Evolutionary conservation across 495 filamentous ascomycete genomes (phyloP), one percentile per base, ranked within the genome.

Genomic region (Podospora conica): DNA sequence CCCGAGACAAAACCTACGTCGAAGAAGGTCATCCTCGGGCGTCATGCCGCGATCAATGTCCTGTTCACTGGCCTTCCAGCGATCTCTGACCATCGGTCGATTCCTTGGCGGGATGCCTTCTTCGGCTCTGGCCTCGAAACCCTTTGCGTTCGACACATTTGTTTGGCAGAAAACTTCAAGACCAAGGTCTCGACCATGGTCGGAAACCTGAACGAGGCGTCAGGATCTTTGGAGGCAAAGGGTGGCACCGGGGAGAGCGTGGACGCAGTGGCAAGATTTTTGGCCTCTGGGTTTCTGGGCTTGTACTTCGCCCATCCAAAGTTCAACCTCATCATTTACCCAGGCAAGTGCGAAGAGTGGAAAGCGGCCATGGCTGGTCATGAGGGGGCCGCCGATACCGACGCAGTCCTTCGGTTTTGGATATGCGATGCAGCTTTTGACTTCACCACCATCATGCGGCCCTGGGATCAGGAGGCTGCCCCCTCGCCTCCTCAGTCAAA

Each of bases 311-410:
- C 71, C 18, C 67, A 71, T 7, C 54, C 70, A 9, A 58, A 74
- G 3, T 81, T 69, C 63, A 80, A 73, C 27, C 70, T 82, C 31
- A 65, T 82, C 6, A 63, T 81, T 1, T 81, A 79, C 64, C 75
- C 80, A 25, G 66, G 75, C 9, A 73, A 73, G 9, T 79, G 77
- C 61, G 71, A 78, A 3, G 73, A 71, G 1, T 82, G 80, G 79
- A 70, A 74, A 25, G 58, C 57, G 21, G 67, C 75, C 10, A 29
- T 54, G 15, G 53, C 71, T 3, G 64, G 66, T 28, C 23, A 66
- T 12, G 72, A 73, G 23, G 66, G 70, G 23, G 5, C 66, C 15
- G 67, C 65, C 25, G 64, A 69, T 0, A 53, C 71, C 11, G 73
- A 68, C 33, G 66, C 68, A 15, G 28, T 66, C 18, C 74, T 82